Evolutionary conservation across 805 yeast species (phyloP).

Genomic region (Brettanomyces naardenensis): DNA sequence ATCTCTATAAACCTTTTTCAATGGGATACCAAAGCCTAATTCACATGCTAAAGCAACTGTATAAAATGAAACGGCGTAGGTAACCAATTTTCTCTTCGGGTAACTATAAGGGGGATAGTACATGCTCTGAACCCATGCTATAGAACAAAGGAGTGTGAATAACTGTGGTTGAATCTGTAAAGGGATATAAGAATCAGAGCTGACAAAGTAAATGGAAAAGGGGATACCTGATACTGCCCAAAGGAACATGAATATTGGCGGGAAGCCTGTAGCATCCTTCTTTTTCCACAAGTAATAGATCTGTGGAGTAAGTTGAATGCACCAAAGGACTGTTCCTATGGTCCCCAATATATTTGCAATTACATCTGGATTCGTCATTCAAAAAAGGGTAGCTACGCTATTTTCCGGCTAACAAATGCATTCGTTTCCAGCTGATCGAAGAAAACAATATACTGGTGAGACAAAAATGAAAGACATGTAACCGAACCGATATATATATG

Average conservation of each 20-base stretch:
- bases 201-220: slow-evolving; percentile 75
- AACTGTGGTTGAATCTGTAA: slow-evolving; percentile 83
- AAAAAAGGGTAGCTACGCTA: too few relatives aligned
- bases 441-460: too few relatives aligned
- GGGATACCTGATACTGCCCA: slow-evolving; percentile 80
- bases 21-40: slow-evolving; percentile 62
- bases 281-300: slow-evolving; percentile 55
- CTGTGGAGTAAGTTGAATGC: slow-evolving; percentile 82
- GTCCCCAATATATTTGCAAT: slow-evolving; percentile 79
- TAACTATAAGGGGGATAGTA: slow-evolving; percentile 62
- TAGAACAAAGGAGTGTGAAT: slow-evolving; percentile 59
- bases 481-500: too few relatives aligned
- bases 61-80: slow-evolving; percentile 31
- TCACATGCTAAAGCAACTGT: slow-evolving; percentile 50
- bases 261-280: slow-evolving; percentile 85
- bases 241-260: slow-evolving; percentile 81
- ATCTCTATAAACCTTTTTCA: slow-evolving; percentile 43
- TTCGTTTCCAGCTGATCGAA: too few relatives aligned
- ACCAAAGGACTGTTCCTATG: slow-evolving; percentile 89
- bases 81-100: slow-evolving; percentile 28
- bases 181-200: slow-evolving; percentile 64
- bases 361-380: slow-evolving; percentile 17
- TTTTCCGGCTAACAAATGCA: too few relatives aligned
- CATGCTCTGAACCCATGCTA: slow-evolving; percentile 59
- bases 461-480: too few relatives aligned